Evolutionary conservation across 2,329 filamentous ascomycete genomes (phyloP), one percentile per base, ranked within the genome.

Genomic region (Gnomoniopsis sp.): DNA sequence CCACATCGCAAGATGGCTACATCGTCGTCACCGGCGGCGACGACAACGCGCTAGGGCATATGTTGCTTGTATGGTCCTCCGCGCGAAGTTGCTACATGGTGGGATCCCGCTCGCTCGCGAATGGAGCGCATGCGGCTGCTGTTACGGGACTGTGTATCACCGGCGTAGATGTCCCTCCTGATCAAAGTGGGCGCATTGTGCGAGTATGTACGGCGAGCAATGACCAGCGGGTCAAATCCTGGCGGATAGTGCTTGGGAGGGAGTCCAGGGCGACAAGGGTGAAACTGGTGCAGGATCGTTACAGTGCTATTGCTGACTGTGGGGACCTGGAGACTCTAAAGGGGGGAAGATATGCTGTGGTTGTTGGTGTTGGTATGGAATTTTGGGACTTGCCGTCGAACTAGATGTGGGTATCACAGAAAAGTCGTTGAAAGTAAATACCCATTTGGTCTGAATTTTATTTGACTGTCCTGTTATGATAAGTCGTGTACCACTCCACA

Each of bases 21-120:
- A 62, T 89, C 1, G 68, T 96, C 19, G 71, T 90, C 4, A 92
- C 91, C 0, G 91, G 90, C 26, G 92, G 95, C 22, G 95, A 99
- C 66, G 95, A 98, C 71, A 95, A 95, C 62, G 88, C 88, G 3
- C 71, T 98, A 0, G 87, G 83, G 0, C 67, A 90, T 12, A 55
- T 69, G 17, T 57, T 82, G 81, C 23, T 71, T 58, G 0, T 68
- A 80, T 34, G 65, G 80, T 57, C 21, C 49, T 41, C 41, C 55
- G 12, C 21, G 3, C 30, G 38, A 6, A 26, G 17, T 6, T 26
- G 2, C 17, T 68, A 65, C 53, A 51, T 38, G 1, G 57, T 73
- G 8, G 46, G 58, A 36, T 69, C 65, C 43, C 66, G 69, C 15
- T 65, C 58, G 50, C 61, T 67, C 3, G 71, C 88, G 2, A 75